Conservation (phyloP, 768 basidiomycete genomes). For the Lentinula detonsa region DNA sequence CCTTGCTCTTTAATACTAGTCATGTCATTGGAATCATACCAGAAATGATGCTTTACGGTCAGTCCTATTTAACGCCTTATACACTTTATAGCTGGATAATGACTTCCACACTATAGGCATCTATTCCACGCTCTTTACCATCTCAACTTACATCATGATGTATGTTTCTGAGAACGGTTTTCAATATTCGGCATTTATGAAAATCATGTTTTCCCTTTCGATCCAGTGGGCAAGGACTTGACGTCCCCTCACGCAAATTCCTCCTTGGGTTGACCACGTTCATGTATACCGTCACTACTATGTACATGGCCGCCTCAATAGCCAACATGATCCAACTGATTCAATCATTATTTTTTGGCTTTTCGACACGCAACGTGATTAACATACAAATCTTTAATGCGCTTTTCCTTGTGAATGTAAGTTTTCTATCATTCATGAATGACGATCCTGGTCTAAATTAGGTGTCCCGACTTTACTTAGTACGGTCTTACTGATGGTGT, state of each 20-base stretch:
- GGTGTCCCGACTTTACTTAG: not conserved
- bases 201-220: not conserved
- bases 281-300: slow-evolving; percentile 1
- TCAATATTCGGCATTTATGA: not conserved
- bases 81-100: not conserved
- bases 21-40: not conserved
- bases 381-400: not conserved
- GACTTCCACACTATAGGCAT: not conserved
- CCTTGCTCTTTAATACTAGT: not conserved
- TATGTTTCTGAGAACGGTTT: not conserved
- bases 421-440: not conserved
- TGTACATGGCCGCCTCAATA: not conserved
- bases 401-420: not conserved
- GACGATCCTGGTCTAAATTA: too few relatives aligned
- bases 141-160: not conserved
- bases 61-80: not conserved
- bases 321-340: not conserved
- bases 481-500: slow-evolving; percentile 4
- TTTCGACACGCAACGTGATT: not conserved
- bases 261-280: not conserved
- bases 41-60: not conserved
- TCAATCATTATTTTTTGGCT: not conserved
- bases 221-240: not conserved
- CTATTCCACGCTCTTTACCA: not conserved
- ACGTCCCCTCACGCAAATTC: not conserved